Conservation (phyloP, 495 filamentous ascomycete genomes). For the Penicillium atrosanguineum region DNA sequence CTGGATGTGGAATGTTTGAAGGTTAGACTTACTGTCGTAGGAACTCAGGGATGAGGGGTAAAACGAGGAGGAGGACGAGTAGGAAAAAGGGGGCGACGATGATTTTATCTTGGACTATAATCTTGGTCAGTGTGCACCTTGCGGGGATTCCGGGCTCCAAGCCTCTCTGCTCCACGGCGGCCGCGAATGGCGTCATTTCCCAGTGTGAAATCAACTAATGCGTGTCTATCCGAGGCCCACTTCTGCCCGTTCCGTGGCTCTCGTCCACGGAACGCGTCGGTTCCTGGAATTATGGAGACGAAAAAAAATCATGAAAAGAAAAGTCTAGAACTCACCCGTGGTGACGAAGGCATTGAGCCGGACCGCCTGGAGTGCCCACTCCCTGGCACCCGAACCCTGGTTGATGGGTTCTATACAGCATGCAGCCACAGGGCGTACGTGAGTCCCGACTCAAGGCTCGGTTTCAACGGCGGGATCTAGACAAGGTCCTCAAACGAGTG, state of each 20-base stretch:
- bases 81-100: conserved; percentile 18
- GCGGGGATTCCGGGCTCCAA: conserved; percentile 9
- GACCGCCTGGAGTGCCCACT: not conserved
- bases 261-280: conserved; percentile 12
- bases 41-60: conserved; percentile 38
- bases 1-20: not conserved
- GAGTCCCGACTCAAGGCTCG: not conserved
- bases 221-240: conserved; percentile 7
- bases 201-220: not conserved
- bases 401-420: not conserved
- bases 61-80: conserved; percentile 26
- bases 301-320: not conserved
- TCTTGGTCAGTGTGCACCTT: not conserved
- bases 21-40: conserved; percentile 23
- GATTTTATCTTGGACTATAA: conserved; percentile 10
- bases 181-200: conserved; percentile 9
- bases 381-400: conserved; percentile 1
- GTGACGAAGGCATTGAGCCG: not conserved
- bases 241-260: conserved; percentile 5
- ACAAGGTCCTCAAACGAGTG: not conserved
- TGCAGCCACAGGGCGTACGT: not conserved
- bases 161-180: not conserved
- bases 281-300: not conserved
- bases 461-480: conserved; percentile 5
- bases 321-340: not conserved